Evolutionary conservation across 148 eudicot genomes (phyloP).

Genomic region (Amaranthus palmeri): DNA sequence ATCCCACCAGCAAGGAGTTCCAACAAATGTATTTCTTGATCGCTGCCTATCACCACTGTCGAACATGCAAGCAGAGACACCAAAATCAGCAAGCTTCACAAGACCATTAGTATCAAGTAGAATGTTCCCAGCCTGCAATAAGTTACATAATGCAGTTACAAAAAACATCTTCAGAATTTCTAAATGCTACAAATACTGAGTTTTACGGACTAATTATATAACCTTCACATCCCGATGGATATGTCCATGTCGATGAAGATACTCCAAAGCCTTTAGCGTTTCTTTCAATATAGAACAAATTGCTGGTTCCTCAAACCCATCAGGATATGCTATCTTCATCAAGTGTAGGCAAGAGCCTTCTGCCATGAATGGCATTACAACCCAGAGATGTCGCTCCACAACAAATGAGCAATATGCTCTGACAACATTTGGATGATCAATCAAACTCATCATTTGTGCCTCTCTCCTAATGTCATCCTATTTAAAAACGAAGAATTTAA

Average conservation of each 20-base stretch:
- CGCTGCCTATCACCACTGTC: slow-evolving; percentile 92
- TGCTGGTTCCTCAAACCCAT: slow-evolving; percentile 91
- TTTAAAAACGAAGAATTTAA: background rate
- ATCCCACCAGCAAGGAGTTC: slow-evolving; percentile 96
- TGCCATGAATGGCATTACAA: slow-evolving; percentile 97
- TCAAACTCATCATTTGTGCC: slow-evolving; percentile 93
- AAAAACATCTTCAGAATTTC: background rate
- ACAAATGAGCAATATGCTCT: slow-evolving; percentile 91
- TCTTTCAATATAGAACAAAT: slow-evolving; percentile 85
- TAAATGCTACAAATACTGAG: background rate
- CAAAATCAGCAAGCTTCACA: slow-evolving; percentile 93
- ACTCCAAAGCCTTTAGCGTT: slow-evolving; percentile 90
- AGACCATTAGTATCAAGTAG: slow-evolving; percentile 72
- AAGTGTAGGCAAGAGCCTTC: slow-evolving; percentile 96
- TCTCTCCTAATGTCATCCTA: slow-evolving; percentile 98
- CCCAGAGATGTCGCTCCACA: slow-evolving; percentile 88
- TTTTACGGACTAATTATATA: background rate
- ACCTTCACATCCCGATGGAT: slow-evolving; percentile 99
- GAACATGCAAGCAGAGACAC: slow-evolving; percentile 98
- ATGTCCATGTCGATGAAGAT: slow-evolving; percentile 92
- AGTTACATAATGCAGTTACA: slow-evolving; percentile 3
- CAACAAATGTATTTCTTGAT: slow-evolving; percentile 93
- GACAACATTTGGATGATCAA: slow-evolving; percentile 88
- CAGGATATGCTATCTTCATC: slow-evolving; percentile 90
- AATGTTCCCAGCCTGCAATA: slow-evolving; percentile 84